Evolutionary conservation across 768 basidiomycete species (phyloP), one percentile per base, ranked within the genome.

Genomic region (Trametes villosa): DNA sequence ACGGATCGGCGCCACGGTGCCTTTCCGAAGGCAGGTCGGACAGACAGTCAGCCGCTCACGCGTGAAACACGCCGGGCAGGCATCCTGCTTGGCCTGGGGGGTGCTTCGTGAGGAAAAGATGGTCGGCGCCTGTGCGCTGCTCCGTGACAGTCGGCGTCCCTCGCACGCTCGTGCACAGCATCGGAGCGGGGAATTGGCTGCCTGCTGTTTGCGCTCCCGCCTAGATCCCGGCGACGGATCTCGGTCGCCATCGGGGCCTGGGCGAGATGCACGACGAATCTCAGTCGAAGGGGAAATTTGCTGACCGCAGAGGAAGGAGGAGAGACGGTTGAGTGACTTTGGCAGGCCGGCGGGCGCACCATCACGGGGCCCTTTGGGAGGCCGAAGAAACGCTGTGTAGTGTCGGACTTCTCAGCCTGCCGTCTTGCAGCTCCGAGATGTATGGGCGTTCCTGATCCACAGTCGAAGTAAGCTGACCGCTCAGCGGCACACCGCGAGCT

Each of bases 121-220:
- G 12, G 30, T 26, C 29, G 56, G 56, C 55, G 61, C 56, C 56
- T 53, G 36, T 17, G 15, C 31, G 15, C 42, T 24, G 27, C 55
- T 62, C 61, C 61, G 61, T 62, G 61, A 62, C 55, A 53, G 51
- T 62, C 61, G 61, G 61, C 46, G 51, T 46, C 26, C 30, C 30
- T 46, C 18, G 12, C 47, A 49, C n/a, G 51, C 50, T 57, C 27
- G 29, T 27, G 61, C 61, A 62, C 56, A 62, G 61, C 61, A 57
- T 57, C 55, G 51, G 60, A 22, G 13, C 26, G 17, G n/a, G 45
- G n/a, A 34, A 33, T 42, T 31, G 33, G 7, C 24, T 26, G n/a
- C 15, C 22, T 34, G 20, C 30, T 27, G 13, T 30, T 47, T 27
- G 9, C 27, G 12, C 22, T 29, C 9, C 44, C 31, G 55, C 47